Evolutionary conservation across 1,284 basidiomycete genomes (phyloP).

Genomic region (Melanopsichium pennsylvanicum): DNA sequence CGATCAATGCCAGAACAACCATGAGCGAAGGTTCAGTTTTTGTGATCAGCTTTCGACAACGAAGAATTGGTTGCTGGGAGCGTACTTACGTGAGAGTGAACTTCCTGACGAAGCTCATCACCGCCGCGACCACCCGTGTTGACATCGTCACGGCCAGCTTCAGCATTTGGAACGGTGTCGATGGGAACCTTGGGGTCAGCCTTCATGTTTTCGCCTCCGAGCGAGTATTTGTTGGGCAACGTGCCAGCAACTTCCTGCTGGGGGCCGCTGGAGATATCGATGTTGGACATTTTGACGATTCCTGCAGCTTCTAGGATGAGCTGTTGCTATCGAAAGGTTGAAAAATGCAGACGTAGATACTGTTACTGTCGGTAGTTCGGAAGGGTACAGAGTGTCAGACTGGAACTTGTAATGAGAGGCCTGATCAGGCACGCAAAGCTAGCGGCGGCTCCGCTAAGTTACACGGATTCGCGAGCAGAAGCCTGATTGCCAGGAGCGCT

Average conservation of each 20-base stretch:
- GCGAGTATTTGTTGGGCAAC: constrained; percentile 35
- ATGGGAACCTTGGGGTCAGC: constrained; percentile 27
- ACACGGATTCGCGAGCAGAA: too few species aligned
- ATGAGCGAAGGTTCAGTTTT: too few species aligned
- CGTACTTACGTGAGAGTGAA: constrained; percentile 31
- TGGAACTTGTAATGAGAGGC: too few species aligned
- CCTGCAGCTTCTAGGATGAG: not conserved
- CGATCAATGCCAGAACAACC: not conserved
- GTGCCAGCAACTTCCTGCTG: constrained; percentile 32
- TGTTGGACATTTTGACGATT: constrained; percentile 18
- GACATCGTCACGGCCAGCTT: constrained; percentile 24
- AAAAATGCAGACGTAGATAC: too few species aligned
- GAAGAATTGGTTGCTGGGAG: too few species aligned
- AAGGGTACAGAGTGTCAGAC: too few species aligned
- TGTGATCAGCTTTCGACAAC: not conserved
- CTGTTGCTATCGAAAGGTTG: too few species aligned
- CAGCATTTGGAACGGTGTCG: constrained; percentile 21
- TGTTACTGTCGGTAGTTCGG: too few species aligned
- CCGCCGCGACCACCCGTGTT: constrained; percentile 38
- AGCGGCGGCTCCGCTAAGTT: too few species aligned
- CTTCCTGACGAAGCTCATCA: constrained; percentile 16
- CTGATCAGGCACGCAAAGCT: too few species aligned
- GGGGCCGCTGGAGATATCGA: constrained; percentile 14
- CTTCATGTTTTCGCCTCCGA: constrained; percentile 27
- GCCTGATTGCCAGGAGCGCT: too few species aligned